Conservation (phyloP, 1,139 yeast species). For the Debaryomycetaceae sp. region DNA sequence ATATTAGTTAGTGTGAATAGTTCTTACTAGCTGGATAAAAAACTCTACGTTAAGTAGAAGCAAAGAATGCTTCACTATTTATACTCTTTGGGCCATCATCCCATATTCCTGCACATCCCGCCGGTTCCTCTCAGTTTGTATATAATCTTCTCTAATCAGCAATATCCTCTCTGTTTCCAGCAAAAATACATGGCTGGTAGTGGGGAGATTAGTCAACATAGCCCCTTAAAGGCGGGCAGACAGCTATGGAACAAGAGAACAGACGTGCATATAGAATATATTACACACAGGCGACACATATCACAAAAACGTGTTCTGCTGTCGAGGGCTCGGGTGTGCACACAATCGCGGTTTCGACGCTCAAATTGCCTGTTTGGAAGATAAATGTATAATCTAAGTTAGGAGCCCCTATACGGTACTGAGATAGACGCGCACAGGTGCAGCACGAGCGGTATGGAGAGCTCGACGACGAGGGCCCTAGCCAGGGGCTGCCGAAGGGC, state of each 20-base stretch:
- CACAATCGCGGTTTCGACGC: background rate
- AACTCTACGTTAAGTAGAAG: background rate
- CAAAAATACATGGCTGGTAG: conserved; percentile 1
- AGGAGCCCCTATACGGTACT: background rate
- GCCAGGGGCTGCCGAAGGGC: too few species aligned
- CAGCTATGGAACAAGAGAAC: background rate
- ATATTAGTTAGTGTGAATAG: conserved; percentile 3
- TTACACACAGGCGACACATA: background rate
- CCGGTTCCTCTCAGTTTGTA: background rate
- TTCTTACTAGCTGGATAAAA: background rate
- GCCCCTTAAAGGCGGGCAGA: conserved; percentile 1
- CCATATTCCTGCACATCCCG: background rate
- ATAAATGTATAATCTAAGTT: background rate
- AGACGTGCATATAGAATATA: background rate
- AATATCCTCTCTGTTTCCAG: background rate
- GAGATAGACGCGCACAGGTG: background rate
- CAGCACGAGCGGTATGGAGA: background rate
- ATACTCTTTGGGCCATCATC: background rate
- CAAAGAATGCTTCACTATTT: conserved; percentile 1
- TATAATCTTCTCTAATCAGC: background rate
- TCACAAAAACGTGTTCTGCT: background rate
- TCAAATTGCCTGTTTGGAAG: background rate
- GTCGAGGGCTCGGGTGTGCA: background rate
- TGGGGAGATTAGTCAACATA: background rate
- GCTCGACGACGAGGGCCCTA: background rate